Conservation (phyloP, 2,329 filamentous ascomycete genomes). For the Cytospora schulzeri region DNA sequence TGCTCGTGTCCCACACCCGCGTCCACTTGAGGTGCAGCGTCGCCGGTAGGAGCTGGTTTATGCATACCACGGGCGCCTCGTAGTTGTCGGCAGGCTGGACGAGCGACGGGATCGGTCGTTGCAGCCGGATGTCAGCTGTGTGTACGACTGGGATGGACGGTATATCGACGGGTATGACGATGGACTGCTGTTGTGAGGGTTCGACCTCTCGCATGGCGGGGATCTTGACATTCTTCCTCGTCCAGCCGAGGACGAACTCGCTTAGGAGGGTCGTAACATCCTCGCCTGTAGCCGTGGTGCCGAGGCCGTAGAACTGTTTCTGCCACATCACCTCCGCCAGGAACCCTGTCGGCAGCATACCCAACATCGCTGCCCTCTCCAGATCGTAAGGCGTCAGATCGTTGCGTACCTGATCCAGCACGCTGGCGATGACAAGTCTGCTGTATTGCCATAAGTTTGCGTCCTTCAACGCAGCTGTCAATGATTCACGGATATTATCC, state of each 20-base stretch:
- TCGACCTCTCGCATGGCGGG: conserved; percentile 36
- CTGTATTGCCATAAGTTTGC: conserved; percentile 49
- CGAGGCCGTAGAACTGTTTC: conserved; percentile 53
- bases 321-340: conserved; percentile 52
- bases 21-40: conserved; percentile 66
- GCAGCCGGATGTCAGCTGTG: conserved; percentile 69
- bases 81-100: conserved; percentile 31
- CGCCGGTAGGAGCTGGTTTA: conserved; percentile 67
- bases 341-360: conserved; percentile 52
- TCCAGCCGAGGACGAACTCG: conserved; percentile 43
- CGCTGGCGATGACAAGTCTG: conserved; percentile 47
- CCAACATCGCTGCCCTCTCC: conserved; percentile 58
- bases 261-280: conserved; percentile 36
- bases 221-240: conserved; percentile 39
- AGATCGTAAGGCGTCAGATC: conserved; percentile 54
- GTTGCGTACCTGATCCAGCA: conserved; percentile 47
- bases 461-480: conserved; percentile 44
- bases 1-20: conserved; percentile 59
- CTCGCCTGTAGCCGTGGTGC: conserved; percentile 34
- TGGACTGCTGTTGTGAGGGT: conserved; percentile 55
- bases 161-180: conserved; percentile 88
- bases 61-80: conserved; percentile 50
- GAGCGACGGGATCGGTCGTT: conserved; percentile 39
- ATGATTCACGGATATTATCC: conserved; percentile 46
- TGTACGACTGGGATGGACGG: conserved; percentile 82